Evolutionary conservation across 192 early-diverging fungal genomes (phyloP).

Genomic region (Obelidium mucronatum): DNA sequence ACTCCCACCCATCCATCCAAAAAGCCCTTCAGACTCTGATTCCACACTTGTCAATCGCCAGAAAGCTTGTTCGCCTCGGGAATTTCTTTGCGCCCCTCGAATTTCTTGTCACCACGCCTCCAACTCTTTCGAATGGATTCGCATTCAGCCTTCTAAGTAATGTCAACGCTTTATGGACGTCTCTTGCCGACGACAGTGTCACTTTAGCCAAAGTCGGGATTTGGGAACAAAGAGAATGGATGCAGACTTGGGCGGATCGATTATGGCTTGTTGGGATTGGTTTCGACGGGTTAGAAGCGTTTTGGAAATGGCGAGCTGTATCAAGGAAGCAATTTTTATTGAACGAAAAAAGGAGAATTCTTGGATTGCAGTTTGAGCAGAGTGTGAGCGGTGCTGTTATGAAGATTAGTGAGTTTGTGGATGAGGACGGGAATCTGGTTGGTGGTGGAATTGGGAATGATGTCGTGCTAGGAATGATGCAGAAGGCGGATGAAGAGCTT

Average conservation of each 20-base stretch:
- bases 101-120: slow-evolving; percentile 45
- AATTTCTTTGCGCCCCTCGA: slow-evolving; percentile 73
- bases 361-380: slow-evolving; percentile 10
- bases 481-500: slow-evolving; percentile 20
- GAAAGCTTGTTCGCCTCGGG: slow-evolving; percentile 77
- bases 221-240: neutral
- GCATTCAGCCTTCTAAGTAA: slow-evolving; percentile 21
- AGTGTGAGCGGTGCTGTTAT: neutral
- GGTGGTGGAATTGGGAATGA: neutral
- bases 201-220: slow-evolving; percentile 21
- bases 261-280: slow-evolving; percentile 33
- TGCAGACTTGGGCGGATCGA: slow-evolving; percentile 24
- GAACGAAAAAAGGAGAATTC: slow-evolving; percentile 12
- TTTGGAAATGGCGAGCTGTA: neutral
- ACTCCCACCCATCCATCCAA: neutral
- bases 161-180: slow-evolving; percentile 5
- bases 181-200: slow-evolving; percentile 10
- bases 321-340: neutral
- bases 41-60: slow-evolving; percentile 75
- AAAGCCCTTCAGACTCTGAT: slow-evolving; percentile 47
- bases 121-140: neutral
- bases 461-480: neutral
- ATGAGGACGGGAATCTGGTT: neutral
- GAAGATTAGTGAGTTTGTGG: neutral
- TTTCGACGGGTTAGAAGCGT: slow-evolving; percentile 16